Evolutionary conservation across 768 basidiomycete genomes (phyloP), one percentile per base, ranked within the genome.

Genomic region (Auricularia auricula-judae): DNA sequence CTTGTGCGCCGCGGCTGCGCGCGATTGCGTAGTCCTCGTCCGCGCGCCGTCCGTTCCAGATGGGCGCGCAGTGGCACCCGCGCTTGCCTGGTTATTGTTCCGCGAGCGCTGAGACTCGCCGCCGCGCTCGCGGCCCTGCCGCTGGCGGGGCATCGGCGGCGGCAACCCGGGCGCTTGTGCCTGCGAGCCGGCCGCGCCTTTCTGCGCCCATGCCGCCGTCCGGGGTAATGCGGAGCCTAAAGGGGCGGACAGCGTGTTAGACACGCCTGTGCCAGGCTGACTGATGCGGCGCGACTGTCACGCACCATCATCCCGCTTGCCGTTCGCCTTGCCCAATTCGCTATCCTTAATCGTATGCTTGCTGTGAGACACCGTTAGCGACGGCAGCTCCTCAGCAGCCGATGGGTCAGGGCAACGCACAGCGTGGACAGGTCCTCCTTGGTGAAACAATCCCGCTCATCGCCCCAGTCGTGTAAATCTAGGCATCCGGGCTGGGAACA

Each of bases 401-500:
- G 33, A 4, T 29, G 29, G 35, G 35, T 64, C 16, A 58, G 36
- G 62, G 47, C 16, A 2, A 81, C 85, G 59, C 72, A 96, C 93
- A 95, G 76, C 0, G 94, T 96, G 33, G 93, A 89, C 65, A 96
- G 78, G 75, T 98, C 96, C 73, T 98, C 94, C 76, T 95, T 95
- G 1, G 95, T 94, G 72, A 97, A 95, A 71, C 92, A 95, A 74
- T 99, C 97, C 64, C 93, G 90, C 76, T 98, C 96, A 66, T 98
- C 97, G 39, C 95, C 97, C 92, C 93, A 97, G 74, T 98, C 97
- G 72, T 99, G 97, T 54, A 95, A 77, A 73, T 91, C 90, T 86
- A 95, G 88, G 75, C 97, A 99, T 68, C 84, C 86, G 70, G 90
- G 88, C 70, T 93, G 93, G 65, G 86, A 82, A 75, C 97, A 99